phyloP scores from a whole-genome alignment of 2,329 filamentous ascomycete genomes.

The Aureobasidium uvarum region DNA sequence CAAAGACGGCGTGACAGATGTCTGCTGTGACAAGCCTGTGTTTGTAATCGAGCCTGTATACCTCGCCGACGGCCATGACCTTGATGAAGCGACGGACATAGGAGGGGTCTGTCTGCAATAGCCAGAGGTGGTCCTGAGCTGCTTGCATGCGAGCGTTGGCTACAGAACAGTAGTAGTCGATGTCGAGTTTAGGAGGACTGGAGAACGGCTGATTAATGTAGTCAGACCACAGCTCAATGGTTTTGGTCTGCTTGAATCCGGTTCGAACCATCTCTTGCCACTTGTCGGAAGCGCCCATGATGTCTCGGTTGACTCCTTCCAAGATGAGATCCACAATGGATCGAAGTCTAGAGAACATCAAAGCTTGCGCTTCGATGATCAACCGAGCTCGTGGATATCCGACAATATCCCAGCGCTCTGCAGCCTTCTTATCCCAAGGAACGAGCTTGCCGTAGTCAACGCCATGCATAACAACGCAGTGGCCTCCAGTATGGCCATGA shows the following conservation, averaged over 20 bases:
- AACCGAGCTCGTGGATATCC: slow-evolving; percentile 33
- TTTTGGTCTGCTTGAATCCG: neutral
- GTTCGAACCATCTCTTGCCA: neutral
- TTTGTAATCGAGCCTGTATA: too few relatives aligned
- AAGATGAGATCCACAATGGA: slow-evolving; percentile 26
- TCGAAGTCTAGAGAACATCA: slow-evolving; percentile 29
- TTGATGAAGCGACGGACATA: slow-evolving; percentile 12
- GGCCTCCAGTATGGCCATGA: too few relatives aligned
- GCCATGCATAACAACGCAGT: slow-evolving; percentile 28
- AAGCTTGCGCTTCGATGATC: slow-evolving; percentile 31
- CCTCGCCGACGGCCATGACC: neutral
- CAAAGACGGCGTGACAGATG: too few relatives aligned
- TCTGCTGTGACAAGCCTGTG: too few relatives aligned
- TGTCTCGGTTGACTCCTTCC: neutral
- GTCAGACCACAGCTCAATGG: slow-evolving; percentile 5
- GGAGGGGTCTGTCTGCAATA: slow-evolving; percentile 33
- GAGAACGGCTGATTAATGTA: slow-evolving; percentile 27
- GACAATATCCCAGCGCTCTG: slow-evolving; percentile 30
- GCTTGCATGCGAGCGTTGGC: slow-evolving; percentile 29
- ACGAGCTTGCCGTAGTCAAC: slow-evolving; percentile 28
- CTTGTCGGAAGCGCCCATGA: neutral
- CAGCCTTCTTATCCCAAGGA: slow-evolving; percentile 27
- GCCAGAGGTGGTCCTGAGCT: slow-evolving; percentile 32
- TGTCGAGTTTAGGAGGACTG: slow-evolving; percentile 29
- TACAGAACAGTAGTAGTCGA: slow-evolving; percentile 27